Evolutionary conservation across 345 rosid genomes (phyloP), one percentile per base, ranked within the genome.

Genomic region (Eucalyptus cloeziana): DNA sequence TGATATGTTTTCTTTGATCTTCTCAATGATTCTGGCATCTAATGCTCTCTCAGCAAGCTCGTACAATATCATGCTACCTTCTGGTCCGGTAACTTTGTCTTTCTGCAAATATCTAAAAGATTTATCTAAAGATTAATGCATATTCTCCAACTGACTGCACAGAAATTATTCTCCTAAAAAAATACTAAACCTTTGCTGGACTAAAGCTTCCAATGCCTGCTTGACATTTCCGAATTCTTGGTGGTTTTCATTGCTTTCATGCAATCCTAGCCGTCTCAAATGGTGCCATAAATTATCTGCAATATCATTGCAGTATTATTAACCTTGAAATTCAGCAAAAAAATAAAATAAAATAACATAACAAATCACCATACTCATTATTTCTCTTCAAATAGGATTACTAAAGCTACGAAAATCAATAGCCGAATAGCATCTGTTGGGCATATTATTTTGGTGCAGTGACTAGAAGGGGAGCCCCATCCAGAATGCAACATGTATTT

Each of bases 21-120:
- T 95, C 86, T 94, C 96, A 5, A 86, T 91, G 54, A 95, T 91
- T 86, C 94, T 94, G 10, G 93, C 92, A 91, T 98, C 99, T 87
- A 94, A 91, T 44, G 98, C 98, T 94, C 99, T 97, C 95, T 95
- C 99, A 27, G 99, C 99, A 89, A 98, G 97, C 91, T 95, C 96
- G 86, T 96, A 98, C 86, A 93, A 91, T 90, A 95, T 49, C 54
- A 92, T 92, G 91, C 37, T 95, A 79, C 99, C 99, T 91, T 98
- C 99, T 47, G 98, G 98, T 58, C 98, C 96, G 91, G 49, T 94
- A 37, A 95, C 96, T 94, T 94, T 96, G 89, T 94, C 95, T 93
- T 98, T 98, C 92, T 95, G 98, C 94, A 98, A 93, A 93, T 93
- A 97, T 93, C 98, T 97, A 87, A 58, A 88, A 17, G 60, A 62